Evolutionary conservation across 2,329 filamentous ascomycete genomes (phyloP).

Genomic region (Truncatella angustata): DNA sequence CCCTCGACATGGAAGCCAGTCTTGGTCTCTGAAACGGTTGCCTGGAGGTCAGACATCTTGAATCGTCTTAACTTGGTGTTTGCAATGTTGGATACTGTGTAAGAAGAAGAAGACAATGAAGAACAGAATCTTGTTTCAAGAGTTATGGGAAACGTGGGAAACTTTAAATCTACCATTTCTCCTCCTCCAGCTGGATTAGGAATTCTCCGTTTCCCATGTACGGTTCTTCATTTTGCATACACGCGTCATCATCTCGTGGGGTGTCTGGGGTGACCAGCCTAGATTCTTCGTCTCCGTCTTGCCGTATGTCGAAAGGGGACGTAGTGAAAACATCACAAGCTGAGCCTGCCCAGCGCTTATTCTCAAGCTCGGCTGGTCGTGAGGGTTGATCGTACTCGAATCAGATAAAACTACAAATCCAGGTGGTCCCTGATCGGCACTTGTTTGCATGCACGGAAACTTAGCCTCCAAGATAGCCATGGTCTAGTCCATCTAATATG

Average conservation of each 20-base stretch:
- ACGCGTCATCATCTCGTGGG: slow-evolving; percentile 10
- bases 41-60: slow-evolving; percentile 69
- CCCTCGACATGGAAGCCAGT: slow-evolving; percentile 69
- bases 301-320: background rate
- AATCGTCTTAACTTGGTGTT: background rate
- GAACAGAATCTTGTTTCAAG: background rate
- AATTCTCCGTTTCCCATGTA: background rate
- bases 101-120: background rate
- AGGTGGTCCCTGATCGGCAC: slow-evolving; percentile 15
- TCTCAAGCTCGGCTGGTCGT: background rate
- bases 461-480: slow-evolving; percentile 9
- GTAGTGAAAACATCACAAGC: background rate
- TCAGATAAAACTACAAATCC: background rate
- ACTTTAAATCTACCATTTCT: slow-evolving; percentile 7
- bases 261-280: background rate
- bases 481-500: background rate
- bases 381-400: background rate
- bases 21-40: slow-evolving; percentile 61
- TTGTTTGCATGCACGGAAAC: slow-evolving; percentile 3
- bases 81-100: background rate
- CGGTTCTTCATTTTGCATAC: background rate
- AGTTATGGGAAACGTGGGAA: slow-evolving; percentile 3
- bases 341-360: background rate
- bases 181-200: background rate
- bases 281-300: background rate